Percentiles rank a stretch among this genome's conserved stretches.
phyloP scores from a whole-genome alignment of 768 basidiomycete genomes.

The Trametes punicea region DNA sequence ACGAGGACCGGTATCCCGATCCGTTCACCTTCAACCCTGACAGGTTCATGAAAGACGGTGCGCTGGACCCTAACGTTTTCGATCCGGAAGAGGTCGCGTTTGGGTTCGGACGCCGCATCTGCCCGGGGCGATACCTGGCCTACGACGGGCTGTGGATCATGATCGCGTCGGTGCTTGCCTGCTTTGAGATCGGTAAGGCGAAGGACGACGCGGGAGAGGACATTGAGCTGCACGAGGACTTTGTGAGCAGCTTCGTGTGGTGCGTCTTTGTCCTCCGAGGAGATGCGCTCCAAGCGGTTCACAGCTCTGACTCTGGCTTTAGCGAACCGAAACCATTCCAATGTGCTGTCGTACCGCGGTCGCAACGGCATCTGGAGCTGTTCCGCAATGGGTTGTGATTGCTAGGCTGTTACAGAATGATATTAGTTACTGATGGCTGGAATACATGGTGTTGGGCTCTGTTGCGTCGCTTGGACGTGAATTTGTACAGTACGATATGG shows the following conservation, averaged over 20 bases:
- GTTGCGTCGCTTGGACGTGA: too few species aligned
- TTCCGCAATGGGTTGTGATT: background rate
- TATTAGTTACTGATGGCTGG: too few species aligned
- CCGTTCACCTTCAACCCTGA: conserved; percentile 36
- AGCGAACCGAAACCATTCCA: conserved; percentile 14
- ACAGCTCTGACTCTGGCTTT: too few species aligned
- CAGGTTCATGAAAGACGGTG: conserved; percentile 24
- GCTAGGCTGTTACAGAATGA: too few species aligned
- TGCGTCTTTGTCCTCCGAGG: conserved; percentile 13
- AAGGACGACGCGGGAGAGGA: conserved; percentile 17
- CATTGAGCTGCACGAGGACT: conserved; percentile 32
- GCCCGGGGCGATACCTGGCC: conserved; percentile 26
- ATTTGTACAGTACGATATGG: too few species aligned
- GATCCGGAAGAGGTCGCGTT: conserved; percentile 15
- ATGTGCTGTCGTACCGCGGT: conserved; percentile 5
- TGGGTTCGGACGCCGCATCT: conserved; percentile 24
- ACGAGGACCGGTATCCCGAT: conserved; percentile 36
- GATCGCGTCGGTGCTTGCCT: conserved; percentile 21
- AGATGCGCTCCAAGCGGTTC: background rate
- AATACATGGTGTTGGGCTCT: too few species aligned
- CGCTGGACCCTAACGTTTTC: background rate
- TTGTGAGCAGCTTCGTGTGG: conserved; percentile 32
- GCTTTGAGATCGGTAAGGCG: conserved; percentile 19
- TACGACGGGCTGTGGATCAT: conserved; percentile 24
- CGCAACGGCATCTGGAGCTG: background rate